These are phyloP conservation scores for Xylaria longipes DNA, from an alignment of 495 filamentous ascomycete species.

Conservation along the genomic window DNA sequence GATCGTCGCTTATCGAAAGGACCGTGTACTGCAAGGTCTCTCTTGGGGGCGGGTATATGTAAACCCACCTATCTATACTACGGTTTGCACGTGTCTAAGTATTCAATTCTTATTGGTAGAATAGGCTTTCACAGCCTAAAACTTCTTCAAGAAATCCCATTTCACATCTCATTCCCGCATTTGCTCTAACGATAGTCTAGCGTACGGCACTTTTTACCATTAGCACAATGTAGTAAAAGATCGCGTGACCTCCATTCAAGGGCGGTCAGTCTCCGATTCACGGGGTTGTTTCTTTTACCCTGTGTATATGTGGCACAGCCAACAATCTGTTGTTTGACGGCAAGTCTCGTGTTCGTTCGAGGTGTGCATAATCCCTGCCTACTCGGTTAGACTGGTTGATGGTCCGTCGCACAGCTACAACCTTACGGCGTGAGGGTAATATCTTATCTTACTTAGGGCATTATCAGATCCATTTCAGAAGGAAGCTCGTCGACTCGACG, in stretches of 20 bases:
- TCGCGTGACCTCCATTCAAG: constrained; percentile 2
- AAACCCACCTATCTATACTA: neutral
- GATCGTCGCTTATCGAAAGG: too few species aligned
- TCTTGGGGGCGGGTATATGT: too few species aligned
- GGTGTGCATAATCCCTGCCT: neutral
- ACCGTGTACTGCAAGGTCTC: too few species aligned
- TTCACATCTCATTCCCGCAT: neutral
- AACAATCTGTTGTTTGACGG: neutral
- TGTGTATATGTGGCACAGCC: constrained; percentile 7
- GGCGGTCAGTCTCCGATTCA: neutral
- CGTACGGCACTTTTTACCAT: neutral
- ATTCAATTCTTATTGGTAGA: neutral
- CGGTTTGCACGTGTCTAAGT: neutral
- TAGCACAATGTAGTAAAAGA: neutral
- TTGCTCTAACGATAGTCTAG: neutral
- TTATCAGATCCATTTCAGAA: too few species aligned
- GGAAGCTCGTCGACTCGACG: too few species aligned
- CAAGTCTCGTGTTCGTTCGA: neutral
- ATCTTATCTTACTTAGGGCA: neutral
- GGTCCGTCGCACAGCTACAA: neutral
- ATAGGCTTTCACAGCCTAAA: neutral
- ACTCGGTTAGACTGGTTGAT: neutral
- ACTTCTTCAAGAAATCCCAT: neutral
- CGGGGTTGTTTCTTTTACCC: neutral
- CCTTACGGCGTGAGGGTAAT: neutral